Percentiles rank a stretch among this genome's conserved stretches.
phyloP scores from a whole-genome alignment of 305 asterid genomes.

The Solanum hybrid region DNA sequence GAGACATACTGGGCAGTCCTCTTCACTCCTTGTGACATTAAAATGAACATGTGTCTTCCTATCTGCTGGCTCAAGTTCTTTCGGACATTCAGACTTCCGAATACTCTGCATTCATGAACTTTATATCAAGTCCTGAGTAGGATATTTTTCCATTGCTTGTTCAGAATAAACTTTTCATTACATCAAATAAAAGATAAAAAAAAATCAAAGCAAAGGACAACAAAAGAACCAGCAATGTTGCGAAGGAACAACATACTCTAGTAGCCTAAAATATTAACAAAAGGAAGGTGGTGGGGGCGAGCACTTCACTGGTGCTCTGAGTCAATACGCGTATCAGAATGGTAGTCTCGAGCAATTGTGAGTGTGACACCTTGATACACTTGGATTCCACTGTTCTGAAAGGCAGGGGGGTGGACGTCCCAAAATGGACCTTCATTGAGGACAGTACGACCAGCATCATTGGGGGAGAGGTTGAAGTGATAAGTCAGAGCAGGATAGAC shows the following conservation, averaged over 20 bases:
- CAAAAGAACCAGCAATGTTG: neutral
- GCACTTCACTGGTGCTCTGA: neutral
- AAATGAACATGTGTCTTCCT: constrained; percentile 37
- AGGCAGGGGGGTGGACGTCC: neutral
- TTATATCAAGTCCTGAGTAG: neutral
- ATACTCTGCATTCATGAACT: constrained; percentile 45
- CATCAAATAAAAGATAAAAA: neutral
- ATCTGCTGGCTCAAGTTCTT: constrained; percentile 55
- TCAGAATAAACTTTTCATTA: neutral
- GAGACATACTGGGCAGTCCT: constrained; percentile 36
- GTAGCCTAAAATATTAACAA: neutral
- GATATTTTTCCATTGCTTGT: neutral
- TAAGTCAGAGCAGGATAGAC: neutral
- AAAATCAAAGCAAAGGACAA: neutral
- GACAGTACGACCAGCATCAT: neutral
- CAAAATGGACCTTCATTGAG: neutral
- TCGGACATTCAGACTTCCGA: constrained; percentile 50
- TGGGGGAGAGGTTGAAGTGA: neutral
- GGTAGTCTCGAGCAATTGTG: neutral
- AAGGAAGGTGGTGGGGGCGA: neutral
- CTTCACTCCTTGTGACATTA: constrained; percentile 55
- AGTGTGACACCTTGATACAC: neutral
- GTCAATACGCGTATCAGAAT: neutral
- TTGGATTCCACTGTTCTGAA: neutral
- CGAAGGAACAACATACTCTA: neutral